Conservation (phyloP, 225 moss, liverwort and hornwort species). For the Sphagnum tenellum region DNA sequence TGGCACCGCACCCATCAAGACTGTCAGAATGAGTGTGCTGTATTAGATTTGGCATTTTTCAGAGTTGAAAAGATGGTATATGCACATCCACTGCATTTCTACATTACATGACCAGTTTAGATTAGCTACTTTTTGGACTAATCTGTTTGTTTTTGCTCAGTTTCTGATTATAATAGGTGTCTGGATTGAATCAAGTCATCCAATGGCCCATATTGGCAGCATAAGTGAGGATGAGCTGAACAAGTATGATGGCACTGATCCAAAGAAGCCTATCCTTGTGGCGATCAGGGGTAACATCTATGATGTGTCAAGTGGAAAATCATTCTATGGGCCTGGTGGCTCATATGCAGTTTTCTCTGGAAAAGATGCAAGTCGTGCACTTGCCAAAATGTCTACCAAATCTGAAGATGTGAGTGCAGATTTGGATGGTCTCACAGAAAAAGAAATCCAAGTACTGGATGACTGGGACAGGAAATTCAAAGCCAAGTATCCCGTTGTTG, state of each 20-base stretch:
- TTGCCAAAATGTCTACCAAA: conserved; percentile 88
- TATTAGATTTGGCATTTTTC: too few relatives aligned
- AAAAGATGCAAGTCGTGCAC: conserved; percentile 75
- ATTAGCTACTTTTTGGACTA: too few relatives aligned
- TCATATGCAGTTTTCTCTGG: conserved; percentile 73
- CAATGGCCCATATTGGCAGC: conserved; percentile 36
- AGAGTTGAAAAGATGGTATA: too few relatives aligned
- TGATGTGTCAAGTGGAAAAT: conserved; percentile 60
- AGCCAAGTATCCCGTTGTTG: conserved; percentile 79
- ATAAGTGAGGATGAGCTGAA: conserved; percentile 37
- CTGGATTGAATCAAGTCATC: too few relatives aligned
- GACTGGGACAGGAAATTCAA: conserved; percentile 81
- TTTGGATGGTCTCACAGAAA: conserved; percentile 55
- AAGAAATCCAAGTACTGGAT: conserved; percentile 66
- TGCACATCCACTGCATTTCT: too few relatives aligned
- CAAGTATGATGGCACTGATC: conserved; percentile 57
- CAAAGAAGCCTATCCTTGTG: conserved; percentile 51
- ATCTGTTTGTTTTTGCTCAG: too few relatives aligned
- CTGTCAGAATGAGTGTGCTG: too few relatives aligned
- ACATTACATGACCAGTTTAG: too few relatives aligned
- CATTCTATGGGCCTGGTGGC: conserved; percentile 81
- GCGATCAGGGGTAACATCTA: conserved; percentile 71
- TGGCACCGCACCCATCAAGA: too few relatives aligned
- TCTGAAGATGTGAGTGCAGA: conserved; percentile 60
- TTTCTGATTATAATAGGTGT: too few relatives aligned